phyloP scores from a whole-genome alignment of 306 rosid species.

The Dalbergia cultrata region DNA sequence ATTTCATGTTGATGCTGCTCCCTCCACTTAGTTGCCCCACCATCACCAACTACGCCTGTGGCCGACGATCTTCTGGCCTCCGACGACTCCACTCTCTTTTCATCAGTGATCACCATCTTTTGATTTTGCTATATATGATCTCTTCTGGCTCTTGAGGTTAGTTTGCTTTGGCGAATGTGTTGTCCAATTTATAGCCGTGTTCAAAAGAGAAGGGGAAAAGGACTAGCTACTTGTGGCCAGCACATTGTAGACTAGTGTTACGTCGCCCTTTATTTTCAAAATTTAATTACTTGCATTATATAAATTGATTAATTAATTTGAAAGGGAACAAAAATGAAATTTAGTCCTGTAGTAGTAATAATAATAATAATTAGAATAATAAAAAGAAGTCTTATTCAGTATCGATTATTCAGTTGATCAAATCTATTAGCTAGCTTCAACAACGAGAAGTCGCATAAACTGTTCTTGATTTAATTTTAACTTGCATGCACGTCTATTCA shows the following conservation, averaged over 20 bases:
- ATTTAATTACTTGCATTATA: background rate
- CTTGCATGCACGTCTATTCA: background rate
- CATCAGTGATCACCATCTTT: too few species aligned
- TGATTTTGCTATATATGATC: too few species aligned
- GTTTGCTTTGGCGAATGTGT: too few species aligned
- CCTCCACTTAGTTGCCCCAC: background rate
- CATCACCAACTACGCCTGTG: background rate
- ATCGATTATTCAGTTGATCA: background rate
- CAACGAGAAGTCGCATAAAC: too few species aligned
- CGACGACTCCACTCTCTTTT: slow-evolving; percentile 38
- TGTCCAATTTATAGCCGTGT: slow-evolving; percentile 25
- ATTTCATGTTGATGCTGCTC: background rate
- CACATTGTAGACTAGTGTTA: background rate
- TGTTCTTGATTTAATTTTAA: background rate
- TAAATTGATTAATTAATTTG: background rate
- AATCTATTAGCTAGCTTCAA: background rate
- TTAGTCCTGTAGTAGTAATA: too few species aligned
- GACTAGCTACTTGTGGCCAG: background rate
- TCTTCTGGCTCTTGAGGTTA: background rate
- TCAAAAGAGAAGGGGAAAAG: background rate
- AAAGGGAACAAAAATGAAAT: too few species aligned
- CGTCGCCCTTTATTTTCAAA: background rate
- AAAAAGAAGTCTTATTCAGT: background rate
- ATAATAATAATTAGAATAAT: too few species aligned
- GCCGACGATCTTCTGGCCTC: background rate